Evolutionary conservation across 1,139 yeast genomes (phyloP).

Genomic region (Magnusiomyces clavatus): DNA sequence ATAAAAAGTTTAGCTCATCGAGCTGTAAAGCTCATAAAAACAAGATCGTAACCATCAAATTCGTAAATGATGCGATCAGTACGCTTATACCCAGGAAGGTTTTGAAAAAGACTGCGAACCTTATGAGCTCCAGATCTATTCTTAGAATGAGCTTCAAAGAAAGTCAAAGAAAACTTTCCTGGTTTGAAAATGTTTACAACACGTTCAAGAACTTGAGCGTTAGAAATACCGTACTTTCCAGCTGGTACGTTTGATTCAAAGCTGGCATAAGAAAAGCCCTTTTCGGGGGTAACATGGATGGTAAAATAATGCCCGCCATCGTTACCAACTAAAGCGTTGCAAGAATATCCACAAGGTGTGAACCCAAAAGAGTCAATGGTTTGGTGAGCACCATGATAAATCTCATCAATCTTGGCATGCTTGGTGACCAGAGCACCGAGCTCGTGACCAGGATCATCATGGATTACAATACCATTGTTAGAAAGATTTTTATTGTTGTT

Average conservation of each 20-base stretch:
- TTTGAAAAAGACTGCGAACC: constrained; percentile 4
- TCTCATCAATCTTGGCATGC: constrained; percentile 49
- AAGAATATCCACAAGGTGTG: constrained; percentile 93
- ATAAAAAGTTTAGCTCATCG: constrained; percentile 1
- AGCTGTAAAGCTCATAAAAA: constrained; percentile 32
- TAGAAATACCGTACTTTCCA: constrained; percentile 37
- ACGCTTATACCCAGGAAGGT: constrained; percentile 47
- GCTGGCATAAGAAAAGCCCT: constrained; percentile 92
- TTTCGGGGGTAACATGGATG: constrained; percentile 89
- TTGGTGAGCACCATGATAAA: constrained; percentile 37
- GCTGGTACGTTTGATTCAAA: constrained; percentile 81
- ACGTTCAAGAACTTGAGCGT: constrained; percentile 43
- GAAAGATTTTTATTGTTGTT: constrained; percentile 25
- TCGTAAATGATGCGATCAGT: constrained; percentile 68
- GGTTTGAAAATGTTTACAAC: constrained; percentile 68
- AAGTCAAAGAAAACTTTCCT: constrained; percentile 65
- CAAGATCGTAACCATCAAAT: constrained; percentile 47
- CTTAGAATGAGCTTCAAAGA: constrained; percentile 37
- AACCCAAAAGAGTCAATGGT: constrained; percentile 78
- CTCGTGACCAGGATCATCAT: constrained; percentile 67
- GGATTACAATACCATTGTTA: constrained; percentile 12
- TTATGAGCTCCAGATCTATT: constrained; percentile 12
- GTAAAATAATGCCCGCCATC: constrained; percentile 66
- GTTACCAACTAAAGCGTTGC: constrained; percentile 58
- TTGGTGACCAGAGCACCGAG: constrained; percentile 63